phyloP scores from a whole-genome alignment of 306 rosid species.

The Albizia julibrissin region DNA sequence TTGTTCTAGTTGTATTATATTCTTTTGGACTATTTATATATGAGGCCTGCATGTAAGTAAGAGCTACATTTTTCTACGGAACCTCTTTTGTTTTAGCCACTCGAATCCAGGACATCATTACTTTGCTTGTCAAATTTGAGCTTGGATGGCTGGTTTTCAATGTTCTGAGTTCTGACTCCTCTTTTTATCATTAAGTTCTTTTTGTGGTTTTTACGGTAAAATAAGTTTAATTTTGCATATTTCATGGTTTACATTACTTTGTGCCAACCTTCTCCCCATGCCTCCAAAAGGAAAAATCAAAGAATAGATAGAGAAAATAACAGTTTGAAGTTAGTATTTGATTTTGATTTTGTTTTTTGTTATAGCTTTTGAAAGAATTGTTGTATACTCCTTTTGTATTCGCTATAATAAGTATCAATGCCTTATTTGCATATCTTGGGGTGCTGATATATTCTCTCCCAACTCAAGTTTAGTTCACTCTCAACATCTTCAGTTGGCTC shows the following conservation, averaged over 20 bases:
- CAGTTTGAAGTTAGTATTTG: slow-evolving; percentile 6
- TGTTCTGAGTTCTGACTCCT: background rate
- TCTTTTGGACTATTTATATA: slow-evolving; percentile 15
- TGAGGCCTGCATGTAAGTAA: background rate
- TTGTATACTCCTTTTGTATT: slow-evolving; percentile 9
- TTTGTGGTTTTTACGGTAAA: slow-evolving; percentile 1
- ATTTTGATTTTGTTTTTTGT: slow-evolving; percentile 8
- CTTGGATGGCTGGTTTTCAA: slow-evolving; percentile 3
- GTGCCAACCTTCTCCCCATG: background rate
- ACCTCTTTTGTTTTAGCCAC: slow-evolving; percentile 26
- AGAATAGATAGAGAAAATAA: background rate
- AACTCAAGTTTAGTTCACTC: slow-evolving; percentile 23
- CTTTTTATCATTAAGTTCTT: slow-evolving; percentile 16
- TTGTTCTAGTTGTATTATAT: slow-evolving; percentile 19
- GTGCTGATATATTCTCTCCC: slow-evolving; percentile 17
- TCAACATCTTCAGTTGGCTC: slow-evolving; percentile 19
- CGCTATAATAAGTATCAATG: slow-evolving; percentile 22
- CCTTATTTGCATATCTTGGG: slow-evolving; percentile 10
- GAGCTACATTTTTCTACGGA: slow-evolving; percentile 16
- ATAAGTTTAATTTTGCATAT: slow-evolving; percentile 24
- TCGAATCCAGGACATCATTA: slow-evolving; percentile 18
- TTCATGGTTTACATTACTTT: slow-evolving; percentile 10
- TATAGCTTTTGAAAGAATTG: background rate
- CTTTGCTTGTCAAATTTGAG: slow-evolving; percentile 21
- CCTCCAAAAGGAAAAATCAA: slow-evolving; percentile 2